A percentile compares a stretch with the other conserved stretches of the same genome.
phyloP scores from a whole-genome alignment of 176 grass and related monocot genomes.

The Puya raimondii region DNA sequence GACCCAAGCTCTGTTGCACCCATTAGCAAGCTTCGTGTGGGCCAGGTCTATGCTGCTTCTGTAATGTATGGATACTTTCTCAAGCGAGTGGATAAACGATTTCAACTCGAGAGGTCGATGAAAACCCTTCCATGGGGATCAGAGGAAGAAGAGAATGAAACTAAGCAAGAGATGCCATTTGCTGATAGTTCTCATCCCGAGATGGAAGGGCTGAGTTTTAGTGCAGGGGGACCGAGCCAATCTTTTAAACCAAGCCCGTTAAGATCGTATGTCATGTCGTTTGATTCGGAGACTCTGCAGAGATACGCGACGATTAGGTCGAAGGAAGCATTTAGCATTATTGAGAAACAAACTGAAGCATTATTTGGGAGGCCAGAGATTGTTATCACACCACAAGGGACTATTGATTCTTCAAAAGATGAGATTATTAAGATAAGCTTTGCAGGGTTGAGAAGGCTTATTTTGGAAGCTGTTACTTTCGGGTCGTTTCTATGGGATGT shows the following conservation, averaged over 20 bases:
- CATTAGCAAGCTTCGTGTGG: constrained; percentile 93
- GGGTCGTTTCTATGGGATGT: constrained; percentile 94
- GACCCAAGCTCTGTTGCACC: constrained; percentile 52
- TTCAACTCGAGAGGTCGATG: constrained; percentile 91
- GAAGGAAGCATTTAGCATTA: constrained; percentile 89
- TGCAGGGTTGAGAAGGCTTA: constrained; percentile 60
- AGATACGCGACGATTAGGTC: constrained; percentile 73
- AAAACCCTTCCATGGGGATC: constrained; percentile 77
- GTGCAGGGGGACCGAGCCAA: constrained; percentile 27
- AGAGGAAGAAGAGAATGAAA: constrained; percentile 32
- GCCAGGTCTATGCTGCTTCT: constrained; percentile 92
- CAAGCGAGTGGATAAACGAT: constrained; percentile 85
- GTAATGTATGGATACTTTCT: constrained; percentile 99
- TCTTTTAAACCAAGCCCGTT: constrained; percentile 62
- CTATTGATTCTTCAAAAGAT: constrained; percentile 87
- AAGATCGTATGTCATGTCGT: constrained; percentile 86
- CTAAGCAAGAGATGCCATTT: constrained; percentile 49
- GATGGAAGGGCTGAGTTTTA: constrained; percentile 28
- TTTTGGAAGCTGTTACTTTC: constrained; percentile 91
- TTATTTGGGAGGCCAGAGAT: constrained; percentile 93
- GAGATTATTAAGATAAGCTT: constrained; percentile 85
- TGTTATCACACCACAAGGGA: constrained; percentile 71
- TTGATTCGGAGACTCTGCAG: constrained; percentile 85
- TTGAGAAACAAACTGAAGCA: constrained; percentile 90
- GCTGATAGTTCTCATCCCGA: constrained; percentile 32